Base-by-base conservation (phyloP, 345 rosid species). In the Fremontodendron californicum region DNA sequence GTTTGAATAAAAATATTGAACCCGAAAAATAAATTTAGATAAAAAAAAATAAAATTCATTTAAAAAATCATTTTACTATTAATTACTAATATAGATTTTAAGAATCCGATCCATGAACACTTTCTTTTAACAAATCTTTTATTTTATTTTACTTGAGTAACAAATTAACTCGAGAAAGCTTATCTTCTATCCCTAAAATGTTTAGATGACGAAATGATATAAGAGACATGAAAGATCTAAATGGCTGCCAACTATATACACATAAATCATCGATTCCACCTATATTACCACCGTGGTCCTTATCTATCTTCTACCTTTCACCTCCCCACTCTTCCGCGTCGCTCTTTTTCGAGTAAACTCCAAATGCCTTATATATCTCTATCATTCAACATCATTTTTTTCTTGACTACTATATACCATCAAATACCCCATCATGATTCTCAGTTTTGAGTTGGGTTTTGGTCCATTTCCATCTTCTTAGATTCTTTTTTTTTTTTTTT, bases 271-370 rank as follows among this genome's bases (percentile, higher is more conserved):
- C 0, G 37, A 15, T 31, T 62, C 66, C 66, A 0, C 40, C 21
- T 1, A 31, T 16, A 31, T 21, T 15, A 13, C 11, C 66, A 39
- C 10, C 15, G 43, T 67, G 27, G 5, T 18, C 49, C 16, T 13
- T 51, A 5, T 46, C 27, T 25, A 1, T 19, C 8, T 13, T 45
- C 46, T 21, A 9, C 54, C 37, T 58, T 71, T 80, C 80, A 75
- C 79, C 87, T 68, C 72, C 66, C 23, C 84, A 79, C 79, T 80
- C 79, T 70, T 78, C 87, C 79, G 80, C 84, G 80, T 85, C 77
- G 31, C 80, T 78, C 75, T 33, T 67, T 65, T 23, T 0, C 9
- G 29, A 8, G 25, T 21, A 46, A 33, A 11, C 18, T 25, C n/a
- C 33, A 23, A 21, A 40, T 5, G 31, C 52, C 6, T 23, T 57